These are phyloP conservation scores for Amanita inopinata DNA, from an alignment of 768 basidiomycete genomes.

Conservation along the genomic window DNA sequence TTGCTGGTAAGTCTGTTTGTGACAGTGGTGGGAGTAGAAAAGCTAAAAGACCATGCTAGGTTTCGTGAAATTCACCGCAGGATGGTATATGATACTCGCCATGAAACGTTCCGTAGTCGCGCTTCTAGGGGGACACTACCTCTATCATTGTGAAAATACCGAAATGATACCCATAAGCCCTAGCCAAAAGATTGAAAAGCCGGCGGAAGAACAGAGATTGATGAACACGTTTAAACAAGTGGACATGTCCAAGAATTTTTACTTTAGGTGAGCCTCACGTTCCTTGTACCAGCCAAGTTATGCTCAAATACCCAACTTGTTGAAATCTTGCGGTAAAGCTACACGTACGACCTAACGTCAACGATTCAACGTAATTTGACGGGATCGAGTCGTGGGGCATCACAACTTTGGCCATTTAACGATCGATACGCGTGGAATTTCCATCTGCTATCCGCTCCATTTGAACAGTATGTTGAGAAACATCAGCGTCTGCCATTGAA, in stretches of 20 bases:
- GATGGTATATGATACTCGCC: conserved; percentile 92
- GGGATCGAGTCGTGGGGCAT: conserved; percentile 32
- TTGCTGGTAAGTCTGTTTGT: conserved; percentile 49
- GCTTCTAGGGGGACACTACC: conserved; percentile 88
- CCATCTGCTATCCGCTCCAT: conserved; percentile 49
- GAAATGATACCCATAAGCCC: conserved; percentile 71
- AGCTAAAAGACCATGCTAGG: conserved; percentile 33
- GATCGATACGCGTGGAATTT: conserved; percentile 95
- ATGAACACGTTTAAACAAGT: conserved; percentile 93
- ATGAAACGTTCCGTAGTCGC: conserved; percentile 89
- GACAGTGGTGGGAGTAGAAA: background rate
- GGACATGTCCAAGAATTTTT: conserved; percentile 98
- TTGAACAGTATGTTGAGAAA: conserved; percentile 5
- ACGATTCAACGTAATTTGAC: conserved; percentile 89
- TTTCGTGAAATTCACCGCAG: conserved; percentile 89
- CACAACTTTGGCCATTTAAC: conserved; percentile 59
- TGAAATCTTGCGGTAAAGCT: too few species aligned
- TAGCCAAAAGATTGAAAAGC: conserved; percentile 79
- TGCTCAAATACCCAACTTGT: conserved; percentile 9
- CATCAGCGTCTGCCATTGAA: conserved; percentile 17
- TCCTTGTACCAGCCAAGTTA: background rate
- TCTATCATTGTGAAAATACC: conserved; percentile 92
- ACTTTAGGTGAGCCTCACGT: conserved; percentile 71
- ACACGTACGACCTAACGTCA: conserved; percentile 96
- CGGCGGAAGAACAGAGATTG: conserved; percentile 80